These are phyloP conservation scores for Pythium guiyangense DNA, from an alignment of 352 stramenopile species.

Conservation along the genomic window DNA sequence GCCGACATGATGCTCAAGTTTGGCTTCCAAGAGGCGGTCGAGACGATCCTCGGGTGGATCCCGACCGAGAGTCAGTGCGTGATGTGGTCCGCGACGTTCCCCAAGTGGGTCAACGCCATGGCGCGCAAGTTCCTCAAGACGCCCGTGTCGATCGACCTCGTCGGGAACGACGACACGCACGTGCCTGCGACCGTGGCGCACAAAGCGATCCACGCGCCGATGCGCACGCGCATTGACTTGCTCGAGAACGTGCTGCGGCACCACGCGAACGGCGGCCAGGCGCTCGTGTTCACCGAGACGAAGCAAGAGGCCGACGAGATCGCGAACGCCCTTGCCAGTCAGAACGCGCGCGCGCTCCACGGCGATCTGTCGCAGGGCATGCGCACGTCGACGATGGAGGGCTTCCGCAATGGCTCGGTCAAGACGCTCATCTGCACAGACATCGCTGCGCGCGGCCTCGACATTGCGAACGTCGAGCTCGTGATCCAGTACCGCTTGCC, in stretches of 20 bases:
- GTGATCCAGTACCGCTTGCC: conserved; percentile 93
- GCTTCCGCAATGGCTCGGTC: conserved; percentile 93
- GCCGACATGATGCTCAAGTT: conserved; percentile 99
- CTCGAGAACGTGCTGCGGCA: conserved; percentile 68
- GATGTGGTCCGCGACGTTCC: conserved; percentile 96
- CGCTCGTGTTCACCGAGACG: conserved; percentile 97
- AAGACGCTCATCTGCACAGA: conserved; percentile 92
- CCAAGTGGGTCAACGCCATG: conserved; percentile 94
- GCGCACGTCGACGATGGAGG: conserved; percentile 94
- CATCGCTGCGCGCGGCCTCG: conserved; percentile 86
- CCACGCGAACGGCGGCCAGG: conserved; percentile 61
- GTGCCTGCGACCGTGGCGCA: conserved; percentile 87
- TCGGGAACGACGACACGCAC: conserved; percentile 84
- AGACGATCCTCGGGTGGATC: conserved; percentile 90
- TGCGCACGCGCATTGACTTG: conserved; percentile 55
- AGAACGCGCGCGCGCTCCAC: conserved; percentile 60
- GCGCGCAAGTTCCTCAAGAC: conserved; percentile 91
- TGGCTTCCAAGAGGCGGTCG: conserved; percentile 97
- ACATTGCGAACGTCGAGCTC: conserved; percentile 89
- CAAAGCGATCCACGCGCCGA: conserved; percentile 90
- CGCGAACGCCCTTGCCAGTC: conserved; percentile 69
- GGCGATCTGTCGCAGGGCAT: conserved; percentile 79
- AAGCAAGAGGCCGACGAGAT: conserved; percentile 96
- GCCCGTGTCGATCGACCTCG: conserved; percentile 93
- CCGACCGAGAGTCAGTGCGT: conserved; percentile 85